Evolutionary conservation across 2,329 filamentous ascomycete species (phyloP).

Genomic region (Botrytis sinoallii): DNA sequence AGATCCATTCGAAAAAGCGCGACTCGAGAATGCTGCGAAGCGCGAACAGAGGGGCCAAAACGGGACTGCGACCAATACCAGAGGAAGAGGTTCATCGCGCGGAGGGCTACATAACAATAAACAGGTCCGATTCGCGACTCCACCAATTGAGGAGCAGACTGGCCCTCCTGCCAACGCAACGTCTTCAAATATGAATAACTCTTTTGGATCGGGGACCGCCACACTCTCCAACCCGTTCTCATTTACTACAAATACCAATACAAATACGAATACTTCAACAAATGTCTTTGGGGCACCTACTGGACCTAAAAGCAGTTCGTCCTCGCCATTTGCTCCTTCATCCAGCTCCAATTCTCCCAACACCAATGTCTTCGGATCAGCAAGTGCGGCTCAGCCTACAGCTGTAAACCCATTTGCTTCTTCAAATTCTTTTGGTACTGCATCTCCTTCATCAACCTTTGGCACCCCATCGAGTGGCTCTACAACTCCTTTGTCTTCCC

Average conservation of each 20-base stretch:
- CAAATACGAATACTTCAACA: neutral
- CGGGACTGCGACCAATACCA: slow-evolving; percentile 24
- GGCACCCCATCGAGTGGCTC: slow-evolving; percentile 10
- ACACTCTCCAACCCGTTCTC: slow-evolving; percentile 25
- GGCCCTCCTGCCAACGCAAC: neutral
- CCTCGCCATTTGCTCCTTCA: slow-evolving; percentile 13
- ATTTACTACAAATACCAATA: slow-evolving; percentile 7
- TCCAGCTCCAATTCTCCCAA: neutral
- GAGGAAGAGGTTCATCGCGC: slow-evolving; percentile 29
- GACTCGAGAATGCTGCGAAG: slow-evolving; percentile 38
- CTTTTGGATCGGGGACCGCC: neutral
- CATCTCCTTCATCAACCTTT: neutral
- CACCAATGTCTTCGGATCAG: slow-evolving; percentile 20
- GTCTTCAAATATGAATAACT: slow-evolving; percentile 13
- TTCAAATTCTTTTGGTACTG: neutral
- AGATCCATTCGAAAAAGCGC: slow-evolving; percentile 35
- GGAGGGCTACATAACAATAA: slow-evolving; percentile 28
- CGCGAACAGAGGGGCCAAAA: slow-evolving; percentile 31
- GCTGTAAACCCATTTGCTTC: slow-evolving; percentile 21
- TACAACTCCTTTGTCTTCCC: slow-evolving; percentile 8
- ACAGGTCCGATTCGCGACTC: slow-evolving; percentile 31
- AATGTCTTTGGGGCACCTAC: slow-evolving; percentile 14
- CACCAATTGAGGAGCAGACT: slow-evolving; percentile 11
- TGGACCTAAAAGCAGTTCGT: slow-evolving; percentile 1
- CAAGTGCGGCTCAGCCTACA: slow-evolving; percentile 4